These are phyloP conservation scores for Lachancea dasiensis DNA, from an alignment of 805 yeast genomes.

Conservation along the genomic window DNA sequence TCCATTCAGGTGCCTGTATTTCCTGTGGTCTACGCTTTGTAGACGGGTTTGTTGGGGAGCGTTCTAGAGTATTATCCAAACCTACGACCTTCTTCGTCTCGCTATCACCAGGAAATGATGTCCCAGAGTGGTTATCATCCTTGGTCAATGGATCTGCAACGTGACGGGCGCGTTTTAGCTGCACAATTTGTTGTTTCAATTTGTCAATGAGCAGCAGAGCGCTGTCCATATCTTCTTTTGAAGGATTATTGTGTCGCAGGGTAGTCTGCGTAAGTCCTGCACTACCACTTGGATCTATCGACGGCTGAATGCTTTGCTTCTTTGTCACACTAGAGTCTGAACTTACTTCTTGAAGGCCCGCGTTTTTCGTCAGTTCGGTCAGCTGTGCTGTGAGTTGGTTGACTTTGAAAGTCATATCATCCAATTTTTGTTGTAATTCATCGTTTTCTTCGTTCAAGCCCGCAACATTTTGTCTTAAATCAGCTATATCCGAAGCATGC, in stretches of 20 bases:
- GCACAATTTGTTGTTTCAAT: conserved; percentile 38
- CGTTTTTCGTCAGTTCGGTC: conserved; percentile 1
- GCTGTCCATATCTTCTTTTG: conserved; percentile 38
- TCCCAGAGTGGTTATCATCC: no score
- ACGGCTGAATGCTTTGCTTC: not conserved
- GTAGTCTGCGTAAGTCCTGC: no score
- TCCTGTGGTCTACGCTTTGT: no score
- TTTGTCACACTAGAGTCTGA: not conserved
- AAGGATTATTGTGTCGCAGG: not conserved
- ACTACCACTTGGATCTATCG: no score
- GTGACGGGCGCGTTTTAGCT: conserved; percentile 17
- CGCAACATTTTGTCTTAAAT: conserved; percentile 45
- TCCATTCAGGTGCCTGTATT: not conserved
- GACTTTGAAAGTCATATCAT: conserved; percentile 19
- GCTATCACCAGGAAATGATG: no score
- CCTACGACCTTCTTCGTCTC: no score
- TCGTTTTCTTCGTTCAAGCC: conserved; percentile 69
- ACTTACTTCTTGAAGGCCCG: not conserved
- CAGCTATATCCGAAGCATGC: conserved; percentile 39
- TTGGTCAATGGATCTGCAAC: not conserved
- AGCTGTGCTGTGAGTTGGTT: conserved; percentile 10
- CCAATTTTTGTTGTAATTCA: conserved; percentile 41
- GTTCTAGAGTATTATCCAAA: no score
- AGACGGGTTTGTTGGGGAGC: no score
- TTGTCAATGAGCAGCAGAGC: conserved; percentile 60